phyloP scores from a whole-genome alignment of 805 yeast genomes.

The Kregervanrija delftensis region DNA sequence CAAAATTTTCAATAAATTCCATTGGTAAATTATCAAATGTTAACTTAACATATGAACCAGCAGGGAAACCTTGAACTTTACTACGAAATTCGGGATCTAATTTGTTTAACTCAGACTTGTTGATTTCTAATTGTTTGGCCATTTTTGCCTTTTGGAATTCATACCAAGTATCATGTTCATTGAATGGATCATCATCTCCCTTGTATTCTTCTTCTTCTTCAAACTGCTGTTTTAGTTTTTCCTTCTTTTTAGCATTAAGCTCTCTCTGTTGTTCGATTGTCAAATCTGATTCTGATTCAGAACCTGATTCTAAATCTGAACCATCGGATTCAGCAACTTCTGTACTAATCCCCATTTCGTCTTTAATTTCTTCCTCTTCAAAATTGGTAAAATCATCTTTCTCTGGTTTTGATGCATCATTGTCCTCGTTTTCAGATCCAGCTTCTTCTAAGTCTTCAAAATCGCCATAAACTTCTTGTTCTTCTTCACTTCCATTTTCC shows the following conservation, averaged over 20 bases:
- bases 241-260: slow-evolving; percentile 82
- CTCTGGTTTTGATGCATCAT: slow-evolving; percentile 36
- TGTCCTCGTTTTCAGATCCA: slow-evolving; percentile 35
- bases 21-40: slow-evolving; percentile 80
- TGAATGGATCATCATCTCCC: slow-evolving; percentile 58
- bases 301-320: slow-evolving; percentile 36
- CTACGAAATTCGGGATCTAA: slow-evolving; percentile 74
- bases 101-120: slow-evolving; percentile 66
- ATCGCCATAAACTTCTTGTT: slow-evolving; percentile 29
- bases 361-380: slow-evolving; percentile 42
- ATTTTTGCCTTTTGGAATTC: slow-evolving; percentile 95
- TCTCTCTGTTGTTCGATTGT: slow-evolving; percentile 72
- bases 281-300: slow-evolving; percentile 34
- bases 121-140: slow-evolving; percentile 92
- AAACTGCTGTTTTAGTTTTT: slow-evolving; percentile 78
- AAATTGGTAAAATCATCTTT: slow-evolving; percentile 48
- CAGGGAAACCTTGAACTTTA: slow-evolving; percentile 83
- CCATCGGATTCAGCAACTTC: slow-evolving; percentile 27
- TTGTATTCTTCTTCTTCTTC: slow-evolving; percentile 78
- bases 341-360: slow-evolving; percentile 30
- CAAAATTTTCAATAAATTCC: slow-evolving; percentile 82
- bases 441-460: slow-evolving; percentile 25
- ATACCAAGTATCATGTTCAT: slow-evolving; percentile 94
- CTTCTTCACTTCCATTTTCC: slow-evolving; percentile 18
- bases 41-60: slow-evolving; percentile 89